phyloP scores from a whole-genome alignment of 1,284 basidiomycete species.

The Naganishia albida region DNA sequence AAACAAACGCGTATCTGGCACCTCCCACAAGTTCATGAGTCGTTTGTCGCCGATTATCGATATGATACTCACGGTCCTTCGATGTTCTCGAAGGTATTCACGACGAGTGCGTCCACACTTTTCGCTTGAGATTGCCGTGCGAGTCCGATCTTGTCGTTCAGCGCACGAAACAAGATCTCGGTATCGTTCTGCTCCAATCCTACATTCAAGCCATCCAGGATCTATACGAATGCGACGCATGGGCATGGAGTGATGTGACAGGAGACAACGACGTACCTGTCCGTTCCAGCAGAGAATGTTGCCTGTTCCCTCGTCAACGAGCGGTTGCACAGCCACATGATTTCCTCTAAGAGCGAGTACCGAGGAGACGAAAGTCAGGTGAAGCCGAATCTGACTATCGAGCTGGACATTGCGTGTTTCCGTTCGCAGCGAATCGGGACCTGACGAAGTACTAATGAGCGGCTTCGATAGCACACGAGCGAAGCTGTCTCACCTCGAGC shows the following conservation, averaged over 20 bases:
- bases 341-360: constrained; percentile 76
- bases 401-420: not conserved
- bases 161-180: constrained; percentile 61
- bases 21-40: not conserved
- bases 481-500: constrained; percentile 10
- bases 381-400: constrained; percentile 17
- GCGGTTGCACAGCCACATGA: constrained; percentile 69
- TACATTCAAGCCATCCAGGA: constrained; percentile 75
- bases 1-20: constrained; percentile 77
- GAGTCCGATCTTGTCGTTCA: constrained; percentile 48
- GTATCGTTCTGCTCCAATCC: constrained; percentile 76
- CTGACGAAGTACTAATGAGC: constrained; percentile 8
- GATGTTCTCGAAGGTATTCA: constrained; percentile 62
- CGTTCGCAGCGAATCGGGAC: constrained; percentile 26
- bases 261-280: constrained; percentile 62
- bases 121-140: constrained; percentile 47
- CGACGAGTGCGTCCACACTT: constrained; percentile 49
- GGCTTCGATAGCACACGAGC: not conserved
- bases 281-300: constrained; percentile 86
- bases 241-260: constrained; percentile 1
- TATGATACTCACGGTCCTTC: constrained; percentile 85
- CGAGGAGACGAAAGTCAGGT: constrained; percentile 65
- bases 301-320: constrained; percentile 55
- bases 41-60: not conserved
- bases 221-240: constrained; percentile 53